Conservation (phyloP, 495 filamentous ascomycete genomes). For the Talaromyces proteolyticus region DNA sequence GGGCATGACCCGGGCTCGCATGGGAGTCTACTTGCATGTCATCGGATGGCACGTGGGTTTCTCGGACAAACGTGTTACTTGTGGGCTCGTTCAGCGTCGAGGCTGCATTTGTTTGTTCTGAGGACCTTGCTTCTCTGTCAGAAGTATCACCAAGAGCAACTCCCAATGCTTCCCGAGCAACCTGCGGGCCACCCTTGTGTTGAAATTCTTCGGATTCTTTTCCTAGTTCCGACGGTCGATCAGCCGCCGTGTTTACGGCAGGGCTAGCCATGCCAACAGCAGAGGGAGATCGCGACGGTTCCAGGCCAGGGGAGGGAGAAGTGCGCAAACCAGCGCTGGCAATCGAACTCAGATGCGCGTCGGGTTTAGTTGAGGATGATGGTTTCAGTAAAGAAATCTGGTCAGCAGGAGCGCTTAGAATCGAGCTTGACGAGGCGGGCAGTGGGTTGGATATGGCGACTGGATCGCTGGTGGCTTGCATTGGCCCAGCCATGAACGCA, state of each 20-base stretch:
- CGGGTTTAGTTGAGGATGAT: slow-evolving; percentile 22
- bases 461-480: slow-evolving; percentile 40
- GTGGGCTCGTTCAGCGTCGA: background rate
- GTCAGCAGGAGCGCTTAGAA: slow-evolving; percentile 24
- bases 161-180: slow-evolving; percentile 38
- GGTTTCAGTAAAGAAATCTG: slow-evolving; percentile 30
- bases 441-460: slow-evolving; percentile 34
- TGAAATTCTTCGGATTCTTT: slow-evolving; percentile 24
- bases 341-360: slow-evolving; percentile 38
- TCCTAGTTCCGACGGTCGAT: slow-evolving; percentile 28
- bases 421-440: slow-evolving; percentile 19
- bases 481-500: slow-evolving; percentile 42
- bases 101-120: background rate
- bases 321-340: slow-evolving; percentile 42
- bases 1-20: slow-evolving; percentile 11
- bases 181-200: slow-evolving; percentile 30
- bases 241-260: slow-evolving; percentile 14
- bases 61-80: slow-evolving; percentile 16
- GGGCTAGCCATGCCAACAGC: slow-evolving; percentile 2
- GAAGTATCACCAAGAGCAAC: slow-evolving; percentile 8
- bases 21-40: slow-evolving; percentile 42
- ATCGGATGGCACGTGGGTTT: slow-evolving; percentile 28
- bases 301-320: slow-evolving; percentile 22
- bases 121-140: background rate
- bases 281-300: background rate